Base-by-base conservation (phyloP, 2,329 filamentous ascomycete genomes). In the Karstenula rhodostoma region DNA sequence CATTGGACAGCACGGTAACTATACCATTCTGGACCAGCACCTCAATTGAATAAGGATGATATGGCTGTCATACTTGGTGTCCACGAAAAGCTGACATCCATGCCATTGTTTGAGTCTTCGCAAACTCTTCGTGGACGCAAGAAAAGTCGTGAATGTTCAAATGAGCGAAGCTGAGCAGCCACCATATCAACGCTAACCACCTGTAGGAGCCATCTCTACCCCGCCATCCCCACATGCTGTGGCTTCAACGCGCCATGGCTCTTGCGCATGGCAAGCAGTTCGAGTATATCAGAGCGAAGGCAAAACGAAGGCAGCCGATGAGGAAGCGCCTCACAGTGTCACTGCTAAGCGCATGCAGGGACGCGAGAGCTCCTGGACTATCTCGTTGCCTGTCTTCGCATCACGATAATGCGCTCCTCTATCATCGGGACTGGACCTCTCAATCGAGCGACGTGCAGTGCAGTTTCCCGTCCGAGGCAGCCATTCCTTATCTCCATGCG, bases 1-100 rank as follows among this genome's bases (percentile, higher is more conserved):
- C 56, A 58, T 58, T 61, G 55, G 51, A 61, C 54, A 22, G 35
- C 15, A 15, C 33, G 17, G 33, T 4, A 19, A 27, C 19, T n/a
- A 48, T 19, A 6, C 46, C 15, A 32, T 48, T 32, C n/a, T 22
- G 40, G 46, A 48, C 17, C 8, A 48, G n/a, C 25, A 48, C 15
- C 46, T 48, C 25, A 15, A 32, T 51, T 29, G n/a, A 43, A 40
- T 17, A 17, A 32, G 25, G 29, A 55, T 35, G 52, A 46, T 9
- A 23, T 25, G 17, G 13, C 15, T 46, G 2, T 10, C 8, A 13
- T 13, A 25, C 35, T 35, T n/a, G 35, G 33, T 40, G 22, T 49
- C 35, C 4, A 9, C 5, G 6, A 40, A 12, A 15, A 12, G 35
- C 12, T 6, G 10, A 15, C 15, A 17, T 27, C 27, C 40, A 15